Conservation (phyloP, 2,329 filamentous ascomycete genomes). For the Helminthosporium solani region DNA sequence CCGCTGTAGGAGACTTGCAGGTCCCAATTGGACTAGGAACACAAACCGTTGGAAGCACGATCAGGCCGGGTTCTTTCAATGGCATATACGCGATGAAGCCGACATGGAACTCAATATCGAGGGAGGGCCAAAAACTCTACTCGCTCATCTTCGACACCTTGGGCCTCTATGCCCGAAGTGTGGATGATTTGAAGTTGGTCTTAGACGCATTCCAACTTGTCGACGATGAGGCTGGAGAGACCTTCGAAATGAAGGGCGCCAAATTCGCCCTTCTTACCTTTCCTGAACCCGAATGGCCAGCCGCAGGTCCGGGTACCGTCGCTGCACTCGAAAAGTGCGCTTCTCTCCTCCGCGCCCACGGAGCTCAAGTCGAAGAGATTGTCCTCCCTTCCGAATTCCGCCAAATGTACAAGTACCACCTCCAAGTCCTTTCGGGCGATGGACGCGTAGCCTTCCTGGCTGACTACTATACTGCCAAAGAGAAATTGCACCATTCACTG, state of each 20-base stretch:
- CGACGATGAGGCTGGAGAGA: conserved; percentile 48
- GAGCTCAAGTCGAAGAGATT: conserved; percentile 59
- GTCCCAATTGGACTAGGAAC: conserved; percentile 62
- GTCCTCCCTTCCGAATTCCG: conserved; percentile 54
- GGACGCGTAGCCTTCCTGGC: conserved; percentile 56
- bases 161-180: conserved; percentile 59
- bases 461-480: conserved; percentile 54
- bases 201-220: conserved; percentile 55
- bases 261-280: conserved; percentile 54
- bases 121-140: conserved; percentile 62
- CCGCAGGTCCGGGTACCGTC: conserved; percentile 38
- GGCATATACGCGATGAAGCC: conserved; percentile 67
- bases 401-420: conserved; percentile 55
- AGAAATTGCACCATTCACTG: conserved; percentile 50
- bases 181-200: conserved; percentile 60
- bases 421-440: conserved; percentile 53
- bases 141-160: conserved; percentile 62
- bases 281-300: conserved; percentile 56
- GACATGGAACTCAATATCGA: conserved; percentile 63
- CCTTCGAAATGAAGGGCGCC: conserved; percentile 47
- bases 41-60: conserved; percentile 65
- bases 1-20: conserved; percentile 66
- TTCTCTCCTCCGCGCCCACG: conserved; percentile 44
- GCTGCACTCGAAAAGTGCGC: conserved; percentile 40
- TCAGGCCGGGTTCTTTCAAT: conserved; percentile 65